Conservation (phyloP, 768 basidiomycete species). For the Sutorius australiensis region DNA sequence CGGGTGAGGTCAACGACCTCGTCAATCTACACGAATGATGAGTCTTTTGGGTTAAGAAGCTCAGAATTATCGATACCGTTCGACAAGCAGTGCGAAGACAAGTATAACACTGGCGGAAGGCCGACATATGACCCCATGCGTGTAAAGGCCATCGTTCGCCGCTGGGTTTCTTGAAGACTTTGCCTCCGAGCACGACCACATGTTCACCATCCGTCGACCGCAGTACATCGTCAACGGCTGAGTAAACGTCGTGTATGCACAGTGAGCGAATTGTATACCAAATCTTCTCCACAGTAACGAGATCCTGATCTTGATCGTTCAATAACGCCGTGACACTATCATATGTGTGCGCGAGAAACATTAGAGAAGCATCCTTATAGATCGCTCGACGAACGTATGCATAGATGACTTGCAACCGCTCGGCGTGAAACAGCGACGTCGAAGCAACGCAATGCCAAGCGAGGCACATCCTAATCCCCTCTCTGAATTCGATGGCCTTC, state of each 20-base stretch:
- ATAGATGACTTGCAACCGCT: conserved; percentile 33
- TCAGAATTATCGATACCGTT: conserved; percentile 18
- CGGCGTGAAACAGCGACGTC: conserved; percentile 30
- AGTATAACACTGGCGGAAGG: conserved; percentile 28
- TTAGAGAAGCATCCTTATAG: conserved; percentile 36
- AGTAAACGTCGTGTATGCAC: conserved; percentile 29
- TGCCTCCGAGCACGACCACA: conserved; percentile 31
- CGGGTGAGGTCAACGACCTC: conserved; percentile 30
- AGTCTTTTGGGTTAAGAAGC: neutral
- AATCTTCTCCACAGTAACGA: conserved; percentile 32
- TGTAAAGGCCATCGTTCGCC: conserved; percentile 32
- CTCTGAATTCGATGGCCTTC: conserved; percentile 30
- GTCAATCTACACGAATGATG: conserved; percentile 22
- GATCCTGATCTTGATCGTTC: conserved; percentile 28
- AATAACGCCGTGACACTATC: conserved; percentile 28
- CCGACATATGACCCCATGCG: conserved; percentile 35
- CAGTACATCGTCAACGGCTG: conserved; percentile 31
- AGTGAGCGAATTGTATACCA: conserved; percentile 29
- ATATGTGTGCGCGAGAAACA: conserved; percentile 36
- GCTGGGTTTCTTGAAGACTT: conserved; percentile 31
- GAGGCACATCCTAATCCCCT: conserved; percentile 33
- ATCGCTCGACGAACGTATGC: conserved; percentile 38
- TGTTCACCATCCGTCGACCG: conserved; percentile 29
- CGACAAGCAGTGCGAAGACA: conserved; percentile 32
- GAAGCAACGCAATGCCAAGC: conserved; percentile 33